Evolutionary conservation across 345 rosid species (phyloP).

Genomic region (Gossypium raimondii): DNA sequence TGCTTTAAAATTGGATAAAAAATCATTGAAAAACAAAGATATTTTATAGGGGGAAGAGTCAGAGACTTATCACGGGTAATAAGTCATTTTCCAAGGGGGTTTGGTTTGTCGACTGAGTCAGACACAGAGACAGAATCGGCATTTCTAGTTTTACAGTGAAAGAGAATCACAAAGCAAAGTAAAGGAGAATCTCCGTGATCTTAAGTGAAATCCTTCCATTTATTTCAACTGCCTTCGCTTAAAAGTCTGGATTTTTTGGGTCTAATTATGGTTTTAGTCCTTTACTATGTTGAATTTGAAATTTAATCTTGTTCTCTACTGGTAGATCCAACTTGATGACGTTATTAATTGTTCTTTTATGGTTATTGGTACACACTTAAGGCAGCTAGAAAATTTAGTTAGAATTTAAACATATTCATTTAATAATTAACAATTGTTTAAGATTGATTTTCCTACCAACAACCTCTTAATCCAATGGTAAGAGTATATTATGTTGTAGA

Average conservation of each 20-base stretch:
- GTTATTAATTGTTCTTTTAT: too few relatives aligned
- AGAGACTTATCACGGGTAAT: conserved; percentile 42
- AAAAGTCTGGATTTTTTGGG: not conserved
- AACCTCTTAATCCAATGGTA: too few relatives aligned
- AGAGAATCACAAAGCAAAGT: not conserved
- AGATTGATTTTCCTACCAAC: too few relatives aligned
- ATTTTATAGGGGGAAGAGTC: conserved; percentile 16
- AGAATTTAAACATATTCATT: too few relatives aligned
- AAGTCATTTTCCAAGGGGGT: conserved; percentile 26
- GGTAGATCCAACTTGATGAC: too few relatives aligned
- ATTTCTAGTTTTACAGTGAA: not conserved
- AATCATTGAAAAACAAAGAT: not conserved
- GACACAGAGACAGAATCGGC: not conserved
- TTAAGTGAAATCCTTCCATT: not conserved
- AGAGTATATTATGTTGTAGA: too few relatives aligned
- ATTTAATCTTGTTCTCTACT: too few relatives aligned
- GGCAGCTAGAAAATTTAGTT: too few relatives aligned
- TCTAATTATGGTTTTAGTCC: too few relatives aligned
- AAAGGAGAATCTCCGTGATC: not conserved
- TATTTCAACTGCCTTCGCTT: not conserved
- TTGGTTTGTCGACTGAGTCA: conserved; percentile 13
- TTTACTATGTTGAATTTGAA: too few relatives aligned
- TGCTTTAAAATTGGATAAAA: not conserved
- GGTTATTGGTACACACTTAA: too few relatives aligned
- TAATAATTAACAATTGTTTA: too few relatives aligned